Evolutionary conservation across 164 flowering plant genomes (phyloP).

Genomic region (Protea cynaroides): DNA sequence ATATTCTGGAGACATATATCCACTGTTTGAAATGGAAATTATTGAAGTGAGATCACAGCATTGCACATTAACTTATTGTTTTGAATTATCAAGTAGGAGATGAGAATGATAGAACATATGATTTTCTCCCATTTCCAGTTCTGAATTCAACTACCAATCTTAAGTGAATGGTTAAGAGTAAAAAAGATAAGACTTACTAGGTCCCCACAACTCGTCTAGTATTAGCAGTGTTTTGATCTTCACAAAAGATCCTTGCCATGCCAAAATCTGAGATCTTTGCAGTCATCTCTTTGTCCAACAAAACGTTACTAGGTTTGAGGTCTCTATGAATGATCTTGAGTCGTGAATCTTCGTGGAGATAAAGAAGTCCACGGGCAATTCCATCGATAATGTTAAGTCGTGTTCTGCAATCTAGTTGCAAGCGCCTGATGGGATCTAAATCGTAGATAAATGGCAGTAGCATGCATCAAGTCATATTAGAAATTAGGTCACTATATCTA

Average conservation of each 20-base stretch:
- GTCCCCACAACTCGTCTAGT: slow-evolving; percentile 33
- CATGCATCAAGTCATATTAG: too few species aligned
- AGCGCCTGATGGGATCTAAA: slow-evolving; percentile 5
- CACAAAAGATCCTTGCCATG: slow-evolving; percentile 36
- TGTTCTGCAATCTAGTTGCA: slow-evolving; percentile 20
- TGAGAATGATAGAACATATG: slow-evolving; percentile 4
- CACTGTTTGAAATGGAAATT: not conserved
- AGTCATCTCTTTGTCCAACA: slow-evolving; percentile 42
- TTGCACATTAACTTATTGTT: too few species aligned
- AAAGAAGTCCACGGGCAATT: slow-evolving; percentile 47
- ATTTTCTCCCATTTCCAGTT: not conserved
- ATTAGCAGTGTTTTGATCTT: slow-evolving; percentile 16
- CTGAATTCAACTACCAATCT: too few species aligned
- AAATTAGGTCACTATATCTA: too few species aligned
- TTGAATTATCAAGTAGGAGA: too few species aligned
- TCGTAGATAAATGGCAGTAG: too few species aligned
- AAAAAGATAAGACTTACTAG: slow-evolving; percentile 20
- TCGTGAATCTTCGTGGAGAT: slow-evolving; percentile 56
- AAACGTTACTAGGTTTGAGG: slow-evolving; percentile 32
- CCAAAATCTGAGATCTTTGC: slow-evolving; percentile 60
- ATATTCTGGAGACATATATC: too few species aligned
- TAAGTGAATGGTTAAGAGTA: too few species aligned
- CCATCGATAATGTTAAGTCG: slow-evolving; percentile 29
- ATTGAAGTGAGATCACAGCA: not conserved
- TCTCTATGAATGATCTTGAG: too few species aligned